Base-by-base conservation (phyloP, 129 eudicot species). In the Flaveria sonorensis region DNA sequence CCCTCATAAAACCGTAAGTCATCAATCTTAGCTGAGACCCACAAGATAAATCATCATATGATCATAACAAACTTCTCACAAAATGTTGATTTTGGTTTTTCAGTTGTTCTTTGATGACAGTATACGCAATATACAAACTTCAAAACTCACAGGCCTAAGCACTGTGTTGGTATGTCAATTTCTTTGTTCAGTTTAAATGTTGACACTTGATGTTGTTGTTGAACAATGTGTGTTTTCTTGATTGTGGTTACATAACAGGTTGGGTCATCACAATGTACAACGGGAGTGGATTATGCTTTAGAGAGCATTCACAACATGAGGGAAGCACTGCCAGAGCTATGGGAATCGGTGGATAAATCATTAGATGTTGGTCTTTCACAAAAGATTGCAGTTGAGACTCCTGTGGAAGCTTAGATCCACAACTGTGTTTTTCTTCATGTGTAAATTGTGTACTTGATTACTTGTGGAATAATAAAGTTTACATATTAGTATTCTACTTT, bases 21-120 rank as follows among this genome's bases (percentile, higher is more conserved):
- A 28, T 63, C 20, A 13, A 13, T 50, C n/a, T 50, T 50, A 50
- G 19, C 16, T 50, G 3, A 10, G 55, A 50, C 55, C 7, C 55
- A 50, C 55, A 50, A 11, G 55, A 50, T 50, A 50, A 14, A 13
- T 10, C 50, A 45, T 45, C 50, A 45, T 8, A 45, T 45, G 14
- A 2, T 45, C 13, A 11, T 45, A 45, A 45, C 11, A 45, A 45
- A 45, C 50, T 4, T 50, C 30, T 13, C 12, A 10, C 6, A 32
- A 43, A 2, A 16, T 51, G 43, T 6, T 13, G 2, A 26, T 47
- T 56, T 71, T 69, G 70, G 47, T 60, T 10, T 82, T 55, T 45
- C 90, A 95, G 99, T 61, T 95, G 79, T 95, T 95, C 85, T 93
- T 93, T 45, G 97, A 93, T 70, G 98, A 93, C 71, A 90, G 97